Evolutionary conservation across 2,329 filamentous ascomycete species (phyloP), one percentile per base, ranked within the genome.

Genomic region (Pseudomassariella vexata): DNA sequence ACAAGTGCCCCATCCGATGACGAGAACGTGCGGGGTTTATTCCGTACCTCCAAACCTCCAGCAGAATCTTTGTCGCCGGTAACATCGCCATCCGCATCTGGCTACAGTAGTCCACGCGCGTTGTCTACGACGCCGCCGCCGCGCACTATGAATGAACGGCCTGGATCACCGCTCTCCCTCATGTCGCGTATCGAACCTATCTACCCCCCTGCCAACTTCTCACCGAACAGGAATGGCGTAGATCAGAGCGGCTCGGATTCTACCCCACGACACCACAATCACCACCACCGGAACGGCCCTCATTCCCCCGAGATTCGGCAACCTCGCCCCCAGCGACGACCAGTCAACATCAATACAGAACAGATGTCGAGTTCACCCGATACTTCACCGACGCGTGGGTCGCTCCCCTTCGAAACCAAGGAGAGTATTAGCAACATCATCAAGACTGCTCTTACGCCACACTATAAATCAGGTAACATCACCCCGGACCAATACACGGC

Each of bases 401-500:
- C 57, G 9, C 73, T 95, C 48, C 83, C 89, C 1, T 77, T 87
- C 16, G 81, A 85, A 41, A 83, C 85, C 41, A 98, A 98, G 57
- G 80, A 85, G 45, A 87, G 80, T 50, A 83, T 98, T 42, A 90
- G 88, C 53, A 81, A 80, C 46, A 87, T 96, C 60, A 92, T 96
- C 46, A 85, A 86, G 42, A 68, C 73, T 24, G 86, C 85, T 5
- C 66, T 98, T 25, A 85, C 85, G 46, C 87, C 89, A 19, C 76
- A 87, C 44, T 96, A 90, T 68, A 75, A 80, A 40, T 82, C 82
- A 24, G 81, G 83, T 46, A 76, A 82, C 41, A 73, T 96, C 40
- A 87, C 81, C 12, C 85, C 88, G 45, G 85, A 95, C 38, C 83
- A 95, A 57, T 98, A 94, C 56, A 90, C 86, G 3, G 78, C 79